These are phyloP conservation scores for Luvunga scandens DNA, from an alignment of 345 rosid genomes.

Conservation along the genomic window DNA sequence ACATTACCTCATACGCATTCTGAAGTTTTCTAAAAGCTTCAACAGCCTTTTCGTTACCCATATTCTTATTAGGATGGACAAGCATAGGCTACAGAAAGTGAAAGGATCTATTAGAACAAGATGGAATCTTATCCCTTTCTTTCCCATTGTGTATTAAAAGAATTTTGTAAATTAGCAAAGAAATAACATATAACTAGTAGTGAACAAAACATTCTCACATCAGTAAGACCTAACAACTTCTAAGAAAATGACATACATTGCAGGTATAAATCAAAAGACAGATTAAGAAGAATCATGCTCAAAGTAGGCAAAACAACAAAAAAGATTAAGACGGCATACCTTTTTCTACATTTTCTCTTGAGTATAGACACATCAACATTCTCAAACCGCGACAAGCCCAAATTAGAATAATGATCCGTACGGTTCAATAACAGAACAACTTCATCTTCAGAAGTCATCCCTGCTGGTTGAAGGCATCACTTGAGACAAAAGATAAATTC, in stretches of 20 bases:
- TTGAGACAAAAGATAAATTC: constrained; percentile 87
- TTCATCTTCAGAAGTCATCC: constrained; percentile 87
- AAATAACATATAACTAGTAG: not conserved
- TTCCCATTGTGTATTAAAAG: not conserved
- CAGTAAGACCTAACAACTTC: not conserved
- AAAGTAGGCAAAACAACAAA: not conserved
- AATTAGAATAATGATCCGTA: constrained; percentile 74
- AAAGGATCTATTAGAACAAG: constrained; percentile 17
- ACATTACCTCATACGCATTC: constrained; percentile 86
- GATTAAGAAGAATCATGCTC: not conserved
- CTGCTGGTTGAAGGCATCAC: constrained; percentile 93
- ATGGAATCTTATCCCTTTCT: not conserved
- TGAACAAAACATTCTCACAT: not conserved
- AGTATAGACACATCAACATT: constrained; percentile 64
- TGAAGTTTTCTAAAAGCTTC: constrained; percentile 99
- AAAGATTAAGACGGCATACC: constrained; percentile 37
- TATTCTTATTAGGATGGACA: constrained; percentile 98
- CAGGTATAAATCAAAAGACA: not conserved
- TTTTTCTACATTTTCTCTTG: constrained; percentile 91
- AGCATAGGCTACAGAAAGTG: constrained; percentile 71
- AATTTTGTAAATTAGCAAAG: constrained; percentile 2
- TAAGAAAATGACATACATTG: constrained; percentile 5
- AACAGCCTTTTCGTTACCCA: constrained; percentile 98
- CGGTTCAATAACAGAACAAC: constrained; percentile 76
- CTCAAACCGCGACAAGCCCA: constrained; percentile 67